These are phyloP conservation scores for Acanthochlamys bracteata DNA, from an alignment of 106 monocot genomes.

Conservation along the genomic window DNA sequence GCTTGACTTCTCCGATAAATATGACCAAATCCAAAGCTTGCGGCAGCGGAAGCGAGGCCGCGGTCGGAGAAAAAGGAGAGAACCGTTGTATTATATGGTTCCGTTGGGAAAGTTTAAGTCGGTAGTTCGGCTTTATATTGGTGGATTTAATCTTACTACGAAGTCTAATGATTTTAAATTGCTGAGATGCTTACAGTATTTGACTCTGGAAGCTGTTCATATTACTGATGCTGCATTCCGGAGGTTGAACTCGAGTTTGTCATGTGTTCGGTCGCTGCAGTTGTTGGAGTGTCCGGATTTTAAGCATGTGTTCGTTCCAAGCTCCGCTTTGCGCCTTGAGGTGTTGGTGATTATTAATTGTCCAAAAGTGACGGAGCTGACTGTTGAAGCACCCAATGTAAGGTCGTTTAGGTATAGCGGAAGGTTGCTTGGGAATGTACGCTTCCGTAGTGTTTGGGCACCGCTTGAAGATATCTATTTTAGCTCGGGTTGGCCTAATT, in stretches of 20 bases:
- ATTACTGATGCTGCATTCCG: neutral
- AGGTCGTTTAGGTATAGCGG: neutral
- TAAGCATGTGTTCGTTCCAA: neutral
- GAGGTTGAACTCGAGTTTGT: neutral
- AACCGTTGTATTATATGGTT: neutral
- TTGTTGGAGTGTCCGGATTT: neutral
- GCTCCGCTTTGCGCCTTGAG: neutral
- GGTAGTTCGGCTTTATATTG: neutral
- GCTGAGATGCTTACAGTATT: neutral
- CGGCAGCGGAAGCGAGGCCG: neutral
- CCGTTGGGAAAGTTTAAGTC: neutral
- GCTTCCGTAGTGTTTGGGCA: neutral
- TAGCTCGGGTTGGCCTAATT: neutral
- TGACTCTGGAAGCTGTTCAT: neutral
- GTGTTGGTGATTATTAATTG: neutral
- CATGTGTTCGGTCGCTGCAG: neutral
- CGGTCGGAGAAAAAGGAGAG: neutral
- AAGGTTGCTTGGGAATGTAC: neutral
- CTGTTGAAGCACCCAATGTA: neutral
- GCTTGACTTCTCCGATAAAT: neutral
- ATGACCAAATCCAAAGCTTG: neutral
- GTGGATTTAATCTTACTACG: neutral
- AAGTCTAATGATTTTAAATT: neutral
- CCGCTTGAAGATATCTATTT: neutral
- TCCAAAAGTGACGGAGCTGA: neutral